These are phyloP conservation scores for Phaeoacremonium minimum DNA, from an alignment of 2,329 filamentous ascomycete genomes.

Conservation along the genomic window DNA sequence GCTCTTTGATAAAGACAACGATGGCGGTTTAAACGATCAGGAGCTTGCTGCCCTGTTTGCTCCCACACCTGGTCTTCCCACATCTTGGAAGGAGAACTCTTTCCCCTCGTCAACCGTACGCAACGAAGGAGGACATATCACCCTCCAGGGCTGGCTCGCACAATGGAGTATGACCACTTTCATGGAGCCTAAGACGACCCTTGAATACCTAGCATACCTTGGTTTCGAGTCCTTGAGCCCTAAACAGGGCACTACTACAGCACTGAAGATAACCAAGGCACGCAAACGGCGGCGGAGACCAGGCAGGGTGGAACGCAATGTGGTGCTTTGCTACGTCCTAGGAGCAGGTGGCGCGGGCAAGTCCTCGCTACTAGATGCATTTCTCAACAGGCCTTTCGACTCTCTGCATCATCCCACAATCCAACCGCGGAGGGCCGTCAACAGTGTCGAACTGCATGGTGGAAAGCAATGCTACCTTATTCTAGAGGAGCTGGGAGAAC, in stretches of 20 bases:
- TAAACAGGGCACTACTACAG: slow-evolving; percentile 74
- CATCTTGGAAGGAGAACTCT: slow-evolving; percentile 80
- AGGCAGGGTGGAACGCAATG: slow-evolving; percentile 86
- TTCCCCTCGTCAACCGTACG: slow-evolving; percentile 93
- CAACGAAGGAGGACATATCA: slow-evolving; percentile 93
- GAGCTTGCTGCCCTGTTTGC: slow-evolving; percentile 87
- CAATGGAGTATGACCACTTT: slow-evolving; percentile 99
- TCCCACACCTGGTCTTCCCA: slow-evolving; percentile 83
- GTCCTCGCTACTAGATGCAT: slow-evolving; percentile 84
- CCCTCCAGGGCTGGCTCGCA: slow-evolving; percentile 93
- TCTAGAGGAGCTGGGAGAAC: slow-evolving; percentile 86
- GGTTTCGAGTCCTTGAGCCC: slow-evolving; percentile 81
- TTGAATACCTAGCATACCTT: slow-evolving; percentile 93
- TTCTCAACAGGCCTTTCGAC: slow-evolving; percentile 84
- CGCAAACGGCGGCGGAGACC: slow-evolving; percentile 79
- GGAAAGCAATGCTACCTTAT: slow-evolving; percentile 98
- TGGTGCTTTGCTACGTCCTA: slow-evolving; percentile 89
- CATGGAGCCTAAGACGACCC: slow-evolving; percentile 86
- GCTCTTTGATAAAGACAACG: slow-evolving; percentile 94
- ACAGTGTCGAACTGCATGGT: slow-evolving; percentile 91
- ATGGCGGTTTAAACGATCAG: slow-evolving; percentile 82
- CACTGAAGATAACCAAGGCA: slow-evolving; percentile 87
- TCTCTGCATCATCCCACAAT: slow-evolving; percentile 87
- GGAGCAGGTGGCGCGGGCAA: slow-evolving; percentile 86
- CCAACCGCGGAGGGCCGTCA: slow-evolving; percentile 88